Evolutionary conservation across 192 early-diverging fungal genomes (phyloP), one percentile per base, ranked within the genome.

Genomic region (Entomortierella parvispora): DNA sequence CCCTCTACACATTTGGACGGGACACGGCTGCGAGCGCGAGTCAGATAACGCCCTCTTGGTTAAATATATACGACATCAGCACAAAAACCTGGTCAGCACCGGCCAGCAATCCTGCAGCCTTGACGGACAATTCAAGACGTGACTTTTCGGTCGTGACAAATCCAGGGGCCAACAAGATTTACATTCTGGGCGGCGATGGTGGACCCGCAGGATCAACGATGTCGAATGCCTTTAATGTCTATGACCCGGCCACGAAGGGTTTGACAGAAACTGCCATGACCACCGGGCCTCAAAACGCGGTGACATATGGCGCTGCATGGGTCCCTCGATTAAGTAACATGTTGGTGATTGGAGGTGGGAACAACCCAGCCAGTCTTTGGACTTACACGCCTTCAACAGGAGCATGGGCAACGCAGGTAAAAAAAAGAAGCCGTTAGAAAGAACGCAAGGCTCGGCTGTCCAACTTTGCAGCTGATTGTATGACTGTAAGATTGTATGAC

Each of bases 371-470:
- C n/a, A 44, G 20, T 15, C 33, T 71, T 44, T 49, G 33, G 25
- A 17, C 50, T 15, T 71, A 64, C 14, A 49, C 28, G 34, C 69
- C 69, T 10, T 17, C 0, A 0, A 48, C 61, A 22, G 31, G 49
- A 46, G 46, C 18, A 32, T 74, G 70, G 69, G 11, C 61, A 9
- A 71, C 53, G 23, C 69, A 71, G 69, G 69, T 71, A 71, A 15
- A 5, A 18, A 49, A 40, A 40, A 40, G 5, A 12, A 40, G 12
- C 7, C 7, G 12, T 40, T n/a, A n/a, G n/a, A n/a, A n/a, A n/a
- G n/a, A n/a, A n/a, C n/a, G n/a, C n/a, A n/a, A n/a, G n/a, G n/a
- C n/a, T n/a, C n/a, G n/a, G n/a, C n/a, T 20, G 8, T 49, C 20
- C 17, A 49, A 4, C 1, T 54, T 54, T 32, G 6, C 52, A 32